A percentile compares a stretch with the other conserved stretches of the same genome.
These are phyloP conservation scores for Phytophthora hibernalis DNA, from an alignment of 352 stramenopile genomes.

Conservation along the genomic window DNA sequence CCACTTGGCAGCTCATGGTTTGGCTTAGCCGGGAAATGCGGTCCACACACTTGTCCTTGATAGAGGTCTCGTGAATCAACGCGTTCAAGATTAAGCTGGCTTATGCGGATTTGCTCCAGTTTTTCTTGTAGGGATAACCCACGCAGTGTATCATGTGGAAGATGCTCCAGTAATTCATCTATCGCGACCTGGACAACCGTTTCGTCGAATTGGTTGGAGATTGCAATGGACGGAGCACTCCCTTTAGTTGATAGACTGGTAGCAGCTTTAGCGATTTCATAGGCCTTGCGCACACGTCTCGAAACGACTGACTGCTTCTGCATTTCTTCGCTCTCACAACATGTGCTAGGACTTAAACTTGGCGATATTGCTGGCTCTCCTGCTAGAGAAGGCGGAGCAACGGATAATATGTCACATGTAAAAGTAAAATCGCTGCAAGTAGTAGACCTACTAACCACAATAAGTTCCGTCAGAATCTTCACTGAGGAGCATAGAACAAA, in stretches of 20 bases:
- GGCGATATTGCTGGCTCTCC: constrained; percentile 15
- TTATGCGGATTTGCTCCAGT: constrained; percentile 43
- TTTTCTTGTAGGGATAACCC: constrained; percentile 56
- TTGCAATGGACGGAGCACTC: not conserved
- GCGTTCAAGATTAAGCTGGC: constrained; percentile 46
- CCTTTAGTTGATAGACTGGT: constrained; percentile 10
- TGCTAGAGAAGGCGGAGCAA: not conserved
- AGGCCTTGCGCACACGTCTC: constrained; percentile 55
- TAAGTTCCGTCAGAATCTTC: not conserved
- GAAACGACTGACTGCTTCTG: constrained; percentile 46
- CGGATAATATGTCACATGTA: constrained; percentile 23
- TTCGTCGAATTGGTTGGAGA: constrained; percentile 16
- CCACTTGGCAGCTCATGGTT: constrained; percentile 68
- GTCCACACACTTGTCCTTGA: constrained; percentile 78
- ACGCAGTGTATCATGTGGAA: constrained; percentile 20
- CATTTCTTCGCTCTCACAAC: constrained; percentile 19
- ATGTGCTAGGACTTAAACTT: constrained; percentile 23
- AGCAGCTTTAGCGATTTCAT: constrained; percentile 58
- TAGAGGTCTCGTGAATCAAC: constrained; percentile 50
- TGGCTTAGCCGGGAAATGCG: constrained; percentile 75
- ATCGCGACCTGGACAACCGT: constrained; percentile 33
- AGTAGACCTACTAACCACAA: constrained; percentile 33
- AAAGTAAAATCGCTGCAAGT: constrained; percentile 43
- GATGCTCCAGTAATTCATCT: constrained; percentile 48
- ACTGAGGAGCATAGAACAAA: not conserved